phyloP scores from a whole-genome alignment of 2,329 filamentous ascomycete genomes.

The Conoideocrella luteorostrata region DNA sequence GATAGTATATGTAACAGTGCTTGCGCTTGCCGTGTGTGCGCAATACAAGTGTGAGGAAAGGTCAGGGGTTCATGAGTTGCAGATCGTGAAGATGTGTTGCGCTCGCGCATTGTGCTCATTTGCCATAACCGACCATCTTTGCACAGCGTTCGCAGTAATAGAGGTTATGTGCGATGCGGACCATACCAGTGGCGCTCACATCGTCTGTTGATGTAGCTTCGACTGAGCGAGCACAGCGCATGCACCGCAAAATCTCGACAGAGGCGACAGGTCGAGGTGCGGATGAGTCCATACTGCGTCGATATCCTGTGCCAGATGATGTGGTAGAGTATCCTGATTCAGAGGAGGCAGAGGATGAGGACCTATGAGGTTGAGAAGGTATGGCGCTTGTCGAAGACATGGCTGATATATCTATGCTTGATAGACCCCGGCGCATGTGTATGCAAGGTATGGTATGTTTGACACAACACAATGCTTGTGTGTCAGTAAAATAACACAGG shows the following conservation, averaged over 20 bases:
- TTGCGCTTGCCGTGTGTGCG: not conserved
- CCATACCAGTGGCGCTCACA: constrained; percentile 52
- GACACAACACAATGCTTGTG: too few relatives aligned
- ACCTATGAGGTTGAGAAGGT: constrained; percentile 14
- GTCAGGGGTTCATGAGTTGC: constrained; percentile 1
- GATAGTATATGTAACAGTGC: not conserved
- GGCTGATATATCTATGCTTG: constrained; percentile 7
- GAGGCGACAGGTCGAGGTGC: constrained; percentile 39
- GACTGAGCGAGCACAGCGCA: constrained; percentile 53
- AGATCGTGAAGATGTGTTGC: not conserved
- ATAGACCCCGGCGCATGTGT: not conserved
- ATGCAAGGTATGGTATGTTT: not conserved
- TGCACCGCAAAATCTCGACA: constrained; percentile 56
- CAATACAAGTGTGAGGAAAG: not conserved
- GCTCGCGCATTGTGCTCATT: constrained; percentile 39
- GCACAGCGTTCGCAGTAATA: constrained; percentile 62
- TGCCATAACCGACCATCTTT: constrained; percentile 57
- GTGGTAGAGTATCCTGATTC: constrained; percentile 36
- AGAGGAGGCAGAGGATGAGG: constrained; percentile 26
- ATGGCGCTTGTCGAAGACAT: constrained; percentile 11
- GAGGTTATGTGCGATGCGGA: constrained; percentile 57
- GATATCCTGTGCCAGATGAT: constrained; percentile 24
- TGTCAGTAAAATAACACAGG: too few relatives aligned
- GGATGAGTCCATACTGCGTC: constrained; percentile 43
- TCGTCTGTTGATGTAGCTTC: constrained; percentile 58